Evolutionary conservation across 2,329 filamentous ascomycete species (phyloP).

Genomic region (Fusarium nematophilum): DNA sequence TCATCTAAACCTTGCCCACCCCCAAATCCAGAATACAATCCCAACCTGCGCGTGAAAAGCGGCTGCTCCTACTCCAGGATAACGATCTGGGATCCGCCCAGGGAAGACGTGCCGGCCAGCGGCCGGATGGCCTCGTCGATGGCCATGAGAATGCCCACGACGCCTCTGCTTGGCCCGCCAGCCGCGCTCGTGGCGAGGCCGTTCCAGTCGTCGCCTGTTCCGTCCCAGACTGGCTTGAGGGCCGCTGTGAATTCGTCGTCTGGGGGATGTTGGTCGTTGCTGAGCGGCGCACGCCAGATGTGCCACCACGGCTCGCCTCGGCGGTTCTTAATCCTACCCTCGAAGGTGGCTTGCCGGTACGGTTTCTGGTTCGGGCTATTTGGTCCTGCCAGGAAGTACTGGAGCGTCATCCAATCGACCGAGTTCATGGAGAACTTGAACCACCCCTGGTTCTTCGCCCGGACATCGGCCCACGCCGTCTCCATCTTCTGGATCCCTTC

Average conservation of each 20-base stretch:
- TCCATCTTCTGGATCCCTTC: slow-evolving; percentile 71
- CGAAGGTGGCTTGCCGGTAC: slow-evolving; percentile 58
- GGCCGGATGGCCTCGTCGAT: slow-evolving; percentile 60
- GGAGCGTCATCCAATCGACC: slow-evolving; percentile 68
- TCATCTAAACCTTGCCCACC: slow-evolving; percentile 24
- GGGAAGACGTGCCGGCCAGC: slow-evolving; percentile 25
- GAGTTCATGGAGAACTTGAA: slow-evolving; percentile 65
- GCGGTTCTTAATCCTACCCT: slow-evolving; percentile 62
- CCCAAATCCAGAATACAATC: slow-evolving; percentile 27
- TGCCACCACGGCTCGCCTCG: slow-evolving; percentile 64
- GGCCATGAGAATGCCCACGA: slow-evolving; percentile 60
- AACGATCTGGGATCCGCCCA: slow-evolving; percentile 28
- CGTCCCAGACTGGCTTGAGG: slow-evolving; percentile 59
- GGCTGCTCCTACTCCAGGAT: slow-evolving; percentile 35
- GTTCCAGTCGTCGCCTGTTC: slow-evolving; percentile 58
- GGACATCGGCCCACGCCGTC: slow-evolving; percentile 58
- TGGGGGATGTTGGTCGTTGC: slow-evolving; percentile 16
- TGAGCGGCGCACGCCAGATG: slow-evolving; percentile 52
- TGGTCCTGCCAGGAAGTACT: slow-evolving; percentile 58
- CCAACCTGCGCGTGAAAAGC: slow-evolving; percentile 6
- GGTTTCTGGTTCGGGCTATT: slow-evolving; percentile 38
- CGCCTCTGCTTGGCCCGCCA: slow-evolving; percentile 51
- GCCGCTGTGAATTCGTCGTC: slow-evolving; percentile 52
- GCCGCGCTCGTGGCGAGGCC: slow-evolving; percentile 62
- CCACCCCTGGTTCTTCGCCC: slow-evolving; percentile 56